A percentile compares a stretch with the other conserved stretches of the same genome.
Evolutionary conservation across 73 alveolate species (phyloP).

Genomic region (Paramecium caudatum): DNA sequence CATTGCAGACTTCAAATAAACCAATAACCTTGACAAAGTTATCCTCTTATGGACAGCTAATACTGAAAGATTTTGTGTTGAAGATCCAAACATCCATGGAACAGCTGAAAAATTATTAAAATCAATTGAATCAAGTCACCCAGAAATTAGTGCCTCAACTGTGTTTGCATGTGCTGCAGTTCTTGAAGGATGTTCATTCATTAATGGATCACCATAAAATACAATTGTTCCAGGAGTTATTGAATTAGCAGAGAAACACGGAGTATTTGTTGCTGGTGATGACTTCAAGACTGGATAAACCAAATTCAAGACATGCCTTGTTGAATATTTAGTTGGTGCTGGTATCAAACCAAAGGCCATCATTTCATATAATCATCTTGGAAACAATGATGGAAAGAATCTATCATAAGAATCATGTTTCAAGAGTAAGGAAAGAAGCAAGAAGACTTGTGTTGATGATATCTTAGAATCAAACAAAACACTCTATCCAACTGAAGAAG

Average conservation of each 20-base stretch:
- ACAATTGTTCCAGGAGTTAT: constrained; percentile 94
- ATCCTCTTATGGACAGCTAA: constrained; percentile 94
- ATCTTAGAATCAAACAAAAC: constrained; percentile 89
- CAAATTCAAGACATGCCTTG: constrained; percentile 91
- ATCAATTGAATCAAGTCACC: constrained; percentile 77
- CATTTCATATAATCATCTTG: constrained; percentile 96
- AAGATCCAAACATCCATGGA: constrained; percentile 82
- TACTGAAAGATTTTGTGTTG: constrained; percentile 90
- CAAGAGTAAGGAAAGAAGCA: constrained; percentile 94
- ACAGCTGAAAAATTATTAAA: constrained; percentile 85
- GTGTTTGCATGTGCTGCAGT: constrained; percentile 87
- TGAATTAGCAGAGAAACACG: constrained; percentile 89
- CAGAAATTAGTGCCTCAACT: constrained; percentile 80
- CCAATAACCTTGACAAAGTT: constrained; percentile 86
- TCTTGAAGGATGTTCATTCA: constrained; percentile 89
- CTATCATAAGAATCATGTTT: constrained; percentile 91
- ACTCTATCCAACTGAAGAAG: constrained; percentile 89
- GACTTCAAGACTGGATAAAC: constrained; percentile 96
- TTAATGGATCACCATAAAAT: constrained; percentile 94
- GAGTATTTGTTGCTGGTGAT: constrained; percentile 90
- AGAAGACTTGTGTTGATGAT: constrained; percentile 95
- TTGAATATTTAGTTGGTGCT: constrained; percentile 91
- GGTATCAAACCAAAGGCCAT: constrained; percentile 80
- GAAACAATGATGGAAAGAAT: constrained; percentile 97
- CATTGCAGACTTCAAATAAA: constrained; percentile 87